Conservation (phyloP, 2,329 filamentous ascomycete genomes). For the Rasamsonia emersonii region DNA sequence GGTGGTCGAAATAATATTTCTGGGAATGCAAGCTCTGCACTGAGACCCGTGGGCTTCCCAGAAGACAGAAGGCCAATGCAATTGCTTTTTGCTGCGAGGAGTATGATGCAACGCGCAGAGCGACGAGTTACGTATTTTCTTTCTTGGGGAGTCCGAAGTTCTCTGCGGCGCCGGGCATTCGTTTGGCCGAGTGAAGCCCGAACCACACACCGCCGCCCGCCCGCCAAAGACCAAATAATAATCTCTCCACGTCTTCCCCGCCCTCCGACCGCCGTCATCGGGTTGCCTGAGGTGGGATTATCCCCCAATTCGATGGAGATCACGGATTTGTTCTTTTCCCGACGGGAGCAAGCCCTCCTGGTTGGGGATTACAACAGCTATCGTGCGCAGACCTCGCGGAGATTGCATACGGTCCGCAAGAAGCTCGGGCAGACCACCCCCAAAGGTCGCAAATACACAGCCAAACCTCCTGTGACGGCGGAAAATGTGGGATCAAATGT, state of each 20-base stretch:
- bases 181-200: constrained; percentile 10
- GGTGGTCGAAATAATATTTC: too few species aligned
- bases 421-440: constrained; percentile 76
- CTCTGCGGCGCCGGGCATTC: constrained; percentile 8
- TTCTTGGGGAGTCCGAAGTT: constrained; percentile 6
- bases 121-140: constrained; percentile 16
- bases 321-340: constrained; percentile 70
- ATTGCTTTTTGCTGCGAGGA: constrained; percentile 18
- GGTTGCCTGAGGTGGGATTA: too few species aligned
- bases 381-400: constrained; percentile 67
- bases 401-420: constrained; percentile 73
- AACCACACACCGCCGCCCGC: too few species aligned
- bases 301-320: constrained; percentile 69
- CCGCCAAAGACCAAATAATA: too few species aligned
- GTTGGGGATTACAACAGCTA: constrained; percentile 86
- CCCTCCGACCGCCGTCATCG: too few species aligned
- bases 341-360: constrained; percentile 73
- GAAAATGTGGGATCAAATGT: constrained; percentile 65
- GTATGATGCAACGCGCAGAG: constrained; percentile 15
- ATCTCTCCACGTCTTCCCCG: background rate
- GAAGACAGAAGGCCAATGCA: too few species aligned
- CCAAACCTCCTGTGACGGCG: constrained; percentile 61
- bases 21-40: too few species aligned
- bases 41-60: too few species aligned
- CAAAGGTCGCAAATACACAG: constrained; percentile 76